Base-by-base conservation (phyloP, 2,329 filamentous ascomycete species). In the Lasiodiplodia gonubiensis region DNA sequence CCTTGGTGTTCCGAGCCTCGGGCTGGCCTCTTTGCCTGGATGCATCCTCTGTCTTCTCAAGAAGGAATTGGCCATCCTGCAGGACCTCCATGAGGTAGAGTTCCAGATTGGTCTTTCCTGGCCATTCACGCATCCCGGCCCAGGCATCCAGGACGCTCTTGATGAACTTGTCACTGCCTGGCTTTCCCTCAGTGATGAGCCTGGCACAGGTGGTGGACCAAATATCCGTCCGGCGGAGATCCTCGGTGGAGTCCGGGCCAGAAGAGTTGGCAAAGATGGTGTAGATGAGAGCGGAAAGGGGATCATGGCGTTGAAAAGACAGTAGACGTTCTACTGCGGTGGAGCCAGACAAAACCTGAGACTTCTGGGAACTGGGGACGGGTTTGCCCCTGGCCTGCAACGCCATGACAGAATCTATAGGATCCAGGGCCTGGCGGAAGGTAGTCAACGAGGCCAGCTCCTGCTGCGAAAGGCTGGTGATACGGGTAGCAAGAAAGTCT, bases 71-170 rank as follows among this genome's bases (percentile, higher is more conserved):
- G 71, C 95, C 95, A 73, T 96, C 92, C 79, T 97, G 92, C 37
- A 99, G 86, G 69, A 96, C 92, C 76, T 95, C 92, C 92, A 97
- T 95, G 14, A 99, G 86, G 78, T 94, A 98, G 80, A 93, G 91
- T 80, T 97, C 94, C 84, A 99, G 89, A 70, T 93, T 95, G 71
- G 90, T 88, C 74, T 91, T 93, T 67, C 93, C 93, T 49, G 92
- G 91, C 94, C 94, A 98, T 78, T 94, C 90, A 70, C 92, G 89
- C 86, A 94, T 92, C 67, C 89, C 86, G 63, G 92, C 89, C 92
- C 93, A 98, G 67, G 92, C 89, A 78, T 95, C 94, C 61, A 99
- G 85, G 39, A 97, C 88, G 57, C 92, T 90, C 70, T 92, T 90
- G 68, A 97, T 85, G 67, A 97, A 90, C 67, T 91, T 89, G 75